Base-by-base conservation (phyloP, 1,284 basidiomycete species). In the Cryptococcus maquisensis region DNA sequence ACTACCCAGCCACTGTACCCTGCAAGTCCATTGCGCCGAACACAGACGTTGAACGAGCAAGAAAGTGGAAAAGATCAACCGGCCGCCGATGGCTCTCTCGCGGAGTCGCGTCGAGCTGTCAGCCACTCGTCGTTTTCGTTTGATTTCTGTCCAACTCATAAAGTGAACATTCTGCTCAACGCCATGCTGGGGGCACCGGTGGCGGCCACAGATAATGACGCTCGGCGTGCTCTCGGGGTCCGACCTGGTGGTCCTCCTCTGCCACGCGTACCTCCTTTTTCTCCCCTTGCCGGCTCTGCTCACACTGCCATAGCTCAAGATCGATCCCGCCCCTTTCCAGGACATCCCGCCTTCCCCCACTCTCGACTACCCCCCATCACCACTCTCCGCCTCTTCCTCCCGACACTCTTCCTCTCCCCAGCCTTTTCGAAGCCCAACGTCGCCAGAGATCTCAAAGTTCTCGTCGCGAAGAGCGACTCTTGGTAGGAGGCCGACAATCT, bases 221-320 rank as follows among this genome's bases (percentile, higher is more conserved):
- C 63, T 39, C 59, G 71, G 7, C 54, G 62, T 40, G 63, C 64
- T 16, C 59, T 73, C 13, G 71, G 71, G 6, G 48, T 68, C 5
- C 62, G 71, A n/a, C 68, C 69, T 5, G 68, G 67, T 23, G 64
- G 52, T 10, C 57, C 53, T 46, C 71, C 69, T 43, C 46, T 55
- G 32, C 59, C 57, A 23, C 51, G 54, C 47, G 60, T 59, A 32
- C 23, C 51, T 48, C 20, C 9, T 26, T 42, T 4, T 36, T 18
- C 39, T 3, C 10, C 38, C 9, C 44, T 16, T 15, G 32, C 18
- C 40, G 16, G 18, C 24, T 9, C 43, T 43, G 15, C 37, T 23
- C 35, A 23, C 39, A 35, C 40, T 42, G 37, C 10, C 26, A 16
- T 43, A 66, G 59, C 37, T 66, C 3, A 47, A 58, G 7, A 21